Evolutionary conservation across 2,329 filamentous ascomycete genomes (phyloP).

Genomic region (Colletotrichum orbiculare): DNA sequence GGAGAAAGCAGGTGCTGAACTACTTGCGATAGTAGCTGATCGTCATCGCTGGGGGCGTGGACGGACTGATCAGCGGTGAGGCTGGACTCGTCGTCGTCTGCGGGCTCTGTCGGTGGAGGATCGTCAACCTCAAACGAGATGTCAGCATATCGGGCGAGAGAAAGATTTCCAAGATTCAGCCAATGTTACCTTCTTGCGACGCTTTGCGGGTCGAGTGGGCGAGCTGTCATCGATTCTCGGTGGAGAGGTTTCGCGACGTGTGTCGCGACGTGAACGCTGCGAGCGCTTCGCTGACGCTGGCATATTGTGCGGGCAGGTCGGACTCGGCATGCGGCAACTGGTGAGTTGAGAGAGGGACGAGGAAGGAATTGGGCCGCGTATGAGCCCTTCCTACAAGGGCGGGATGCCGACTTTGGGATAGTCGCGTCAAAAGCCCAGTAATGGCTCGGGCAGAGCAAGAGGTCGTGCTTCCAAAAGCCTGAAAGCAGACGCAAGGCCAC

Average conservation of each 20-base stretch:
- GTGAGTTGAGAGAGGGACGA: background rate
- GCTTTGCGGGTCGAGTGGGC: constrained; percentile 71
- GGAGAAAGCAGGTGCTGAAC: constrained; percentile 60
- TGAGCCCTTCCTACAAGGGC: constrained; percentile 1
- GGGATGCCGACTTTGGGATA: constrained; percentile 27
- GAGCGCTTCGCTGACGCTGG: constrained; percentile 51
- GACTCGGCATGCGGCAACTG: constrained; percentile 32
- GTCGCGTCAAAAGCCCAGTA: background rate
- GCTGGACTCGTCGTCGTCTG: constrained; percentile 58
- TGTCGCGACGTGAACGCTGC: constrained; percentile 52
- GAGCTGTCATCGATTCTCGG: constrained; percentile 61
- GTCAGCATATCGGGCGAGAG: constrained; percentile 13
- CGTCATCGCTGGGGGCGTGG: constrained; percentile 59
- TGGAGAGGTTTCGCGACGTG: constrained; percentile 50
- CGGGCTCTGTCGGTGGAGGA: constrained; percentile 52
- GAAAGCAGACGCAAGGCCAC: too few relatives aligned
- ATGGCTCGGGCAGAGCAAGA: background rate
- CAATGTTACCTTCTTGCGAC: constrained; percentile 67
- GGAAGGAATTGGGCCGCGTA: constrained; percentile 1
- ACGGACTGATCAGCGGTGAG: constrained; percentile 54
- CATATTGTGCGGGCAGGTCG: constrained; percentile 41
- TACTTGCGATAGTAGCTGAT: constrained; percentile 66
- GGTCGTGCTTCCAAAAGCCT: constrained; percentile 15
- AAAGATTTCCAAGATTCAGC: constrained; percentile 24
- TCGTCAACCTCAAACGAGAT: constrained; percentile 48